Evolutionary conservation across 2,329 filamentous ascomycete genomes (phyloP).

Genomic region (Rhinocladiella similis): DNA sequence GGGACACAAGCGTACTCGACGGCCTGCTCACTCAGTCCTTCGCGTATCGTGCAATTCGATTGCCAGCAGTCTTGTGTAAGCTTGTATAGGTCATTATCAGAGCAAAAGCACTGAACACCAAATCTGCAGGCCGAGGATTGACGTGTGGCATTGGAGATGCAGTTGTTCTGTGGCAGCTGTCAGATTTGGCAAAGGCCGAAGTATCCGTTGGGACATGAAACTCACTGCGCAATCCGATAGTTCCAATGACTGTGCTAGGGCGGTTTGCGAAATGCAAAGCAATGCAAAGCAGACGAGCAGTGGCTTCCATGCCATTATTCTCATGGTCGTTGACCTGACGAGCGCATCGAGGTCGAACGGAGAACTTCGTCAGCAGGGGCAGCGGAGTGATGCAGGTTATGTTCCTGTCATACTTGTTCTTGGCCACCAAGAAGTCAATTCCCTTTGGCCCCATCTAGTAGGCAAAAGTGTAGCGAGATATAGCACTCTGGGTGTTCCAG

Average conservation of each 20-base stretch:
- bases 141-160: constrained; percentile 3
- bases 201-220: not conserved
- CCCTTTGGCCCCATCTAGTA: not conserved
- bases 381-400: not conserved
- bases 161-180: constrained; percentile 5
- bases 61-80: constrained; percentile 10
- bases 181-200: not conserved
- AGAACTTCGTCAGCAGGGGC: not conserved
- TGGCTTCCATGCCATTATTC: not conserved
- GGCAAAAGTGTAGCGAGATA: not conserved
- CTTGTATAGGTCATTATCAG: constrained; percentile 4
- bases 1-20: not conserved
- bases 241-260: not conserved
- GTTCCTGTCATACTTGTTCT: not conserved
- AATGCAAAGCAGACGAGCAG: not conserved
- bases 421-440: not conserved
- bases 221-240: constrained; percentile 11
- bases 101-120: constrained; percentile 18
- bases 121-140: constrained; percentile 10
- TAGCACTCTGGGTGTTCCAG: not conserved
- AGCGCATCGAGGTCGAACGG: not conserved
- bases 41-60: constrained; percentile 14
- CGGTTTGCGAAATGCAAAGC: not conserved
- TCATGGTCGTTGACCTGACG: not conserved
- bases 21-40: constrained; percentile 11